Evolutionary conservation across 495 filamentous ascomycete species (phyloP).

Genomic region (Annulohypoxylon nitens): DNA sequence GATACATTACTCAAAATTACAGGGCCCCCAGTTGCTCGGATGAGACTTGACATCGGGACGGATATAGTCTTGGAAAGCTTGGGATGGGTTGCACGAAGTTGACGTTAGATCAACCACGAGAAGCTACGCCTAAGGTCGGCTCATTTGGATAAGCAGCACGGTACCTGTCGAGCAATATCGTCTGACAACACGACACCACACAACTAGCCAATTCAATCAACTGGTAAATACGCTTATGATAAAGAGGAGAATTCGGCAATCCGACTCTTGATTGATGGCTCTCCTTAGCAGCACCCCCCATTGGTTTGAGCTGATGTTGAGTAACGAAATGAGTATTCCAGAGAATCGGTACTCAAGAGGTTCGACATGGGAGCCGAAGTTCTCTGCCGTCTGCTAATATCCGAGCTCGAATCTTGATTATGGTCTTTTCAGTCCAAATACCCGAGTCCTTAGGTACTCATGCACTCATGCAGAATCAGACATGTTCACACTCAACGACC

Average conservation of each 20-base stretch:
- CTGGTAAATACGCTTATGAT: constrained; percentile 8
- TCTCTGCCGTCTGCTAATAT: constrained; percentile 22
- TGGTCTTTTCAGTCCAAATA: constrained; percentile 8
- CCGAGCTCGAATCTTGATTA: constrained; percentile 15
- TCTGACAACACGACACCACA: constrained; percentile 7
- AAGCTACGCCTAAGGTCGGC: constrained; percentile 14
- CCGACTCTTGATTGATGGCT: constrained; percentile 18
- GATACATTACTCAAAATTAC: constrained; percentile 1
- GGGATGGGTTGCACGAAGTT: constrained; percentile 20
- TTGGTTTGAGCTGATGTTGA: constrained; percentile 23
- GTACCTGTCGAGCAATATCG: constrained; percentile 17
- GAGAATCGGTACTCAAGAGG: constrained; percentile 17
- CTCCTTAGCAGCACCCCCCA: constrained; percentile 17
- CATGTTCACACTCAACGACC: constrained; percentile 12
- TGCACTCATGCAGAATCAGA: constrained; percentile 21
- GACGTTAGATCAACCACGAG: constrained; percentile 15
- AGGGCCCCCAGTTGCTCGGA: constrained; percentile 7
- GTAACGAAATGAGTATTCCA: constrained; percentile 20
- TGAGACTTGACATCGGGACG: constrained; percentile 21
- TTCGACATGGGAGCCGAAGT: constrained; percentile 11
- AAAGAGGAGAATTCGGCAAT: constrained; percentile 4
- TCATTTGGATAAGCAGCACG: constrained; percentile 35
- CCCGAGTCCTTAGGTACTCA: background rate
- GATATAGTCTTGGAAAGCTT: constrained; percentile 19
- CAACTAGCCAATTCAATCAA: constrained; percentile 25